Conservation (phyloP, 108 stramenopile species). For the Cyclostephanos tholiformis region DNA sequence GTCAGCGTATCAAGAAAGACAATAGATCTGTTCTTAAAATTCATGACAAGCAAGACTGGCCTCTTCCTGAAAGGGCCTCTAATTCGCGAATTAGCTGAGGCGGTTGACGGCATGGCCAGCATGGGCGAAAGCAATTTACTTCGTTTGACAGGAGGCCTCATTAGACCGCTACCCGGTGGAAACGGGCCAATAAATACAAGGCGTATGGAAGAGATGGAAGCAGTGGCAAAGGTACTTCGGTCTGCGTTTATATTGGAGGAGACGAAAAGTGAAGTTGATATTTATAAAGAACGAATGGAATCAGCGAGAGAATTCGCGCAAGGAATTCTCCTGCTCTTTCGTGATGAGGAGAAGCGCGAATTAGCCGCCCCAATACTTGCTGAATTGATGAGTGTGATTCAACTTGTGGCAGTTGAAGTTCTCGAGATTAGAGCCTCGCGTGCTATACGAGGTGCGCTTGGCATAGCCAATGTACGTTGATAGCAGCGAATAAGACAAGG, state of each 20-base stretch:
- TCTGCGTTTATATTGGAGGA: slow-evolving; percentile 55
- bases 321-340: slow-evolving; percentile 51
- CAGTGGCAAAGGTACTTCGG: slow-evolving; percentile 67
- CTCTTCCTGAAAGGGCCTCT: slow-evolving; percentile 84
- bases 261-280: slow-evolving; percentile 9
- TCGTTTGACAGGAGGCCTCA: slow-evolving; percentile 58
- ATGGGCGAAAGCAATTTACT: slow-evolving; percentile 78
- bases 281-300: slow-evolving; percentile 55
- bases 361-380: slow-evolving; percentile 68
- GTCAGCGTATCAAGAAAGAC: slow-evolving; percentile 70
- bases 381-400: slow-evolving; percentile 70
- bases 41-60: slow-evolving; percentile 81
- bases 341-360: slow-evolving; percentile 62
- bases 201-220: slow-evolving; percentile 74
- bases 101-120: slow-evolving; percentile 88
- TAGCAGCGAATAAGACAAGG: neutral
- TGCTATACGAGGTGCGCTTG: slow-evolving; percentile 68
- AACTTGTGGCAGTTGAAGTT: slow-evolving; percentile 87
- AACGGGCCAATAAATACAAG: slow-evolving; percentile 81
- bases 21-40: slow-evolving; percentile 78
- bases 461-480: slow-evolving; percentile 35
- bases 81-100: slow-evolving; percentile 82
- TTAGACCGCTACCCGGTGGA: slow-evolving; percentile 77
- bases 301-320: slow-evolving; percentile 60
- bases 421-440: slow-evolving; percentile 83